Conservation (phyloP, 73 alveolate genomes). For the Tetrahymena borealis region DNA sequence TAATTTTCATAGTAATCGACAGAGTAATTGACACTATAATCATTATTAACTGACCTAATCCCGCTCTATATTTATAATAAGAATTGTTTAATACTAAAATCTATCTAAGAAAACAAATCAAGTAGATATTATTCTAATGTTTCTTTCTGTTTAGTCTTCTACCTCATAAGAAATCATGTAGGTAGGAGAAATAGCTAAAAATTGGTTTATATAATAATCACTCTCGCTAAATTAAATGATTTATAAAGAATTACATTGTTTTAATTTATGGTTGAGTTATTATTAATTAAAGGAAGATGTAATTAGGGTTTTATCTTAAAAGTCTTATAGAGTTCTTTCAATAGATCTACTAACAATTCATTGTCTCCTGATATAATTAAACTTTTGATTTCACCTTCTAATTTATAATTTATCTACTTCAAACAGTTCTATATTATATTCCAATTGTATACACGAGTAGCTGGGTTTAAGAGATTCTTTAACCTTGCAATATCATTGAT, state of each 20-base stretch:
- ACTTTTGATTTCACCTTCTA: slow-evolving; percentile 40
- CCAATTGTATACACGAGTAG: slow-evolving; percentile 71
- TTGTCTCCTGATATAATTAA: slow-evolving; percentile 29
- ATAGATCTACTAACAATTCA: slow-evolving; percentile 26
- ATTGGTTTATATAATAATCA: too few relatives aligned
- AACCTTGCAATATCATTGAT: neutral
- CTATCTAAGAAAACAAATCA: too few relatives aligned
- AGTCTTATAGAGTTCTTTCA: slow-evolving; percentile 21
- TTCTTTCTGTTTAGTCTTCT: too few relatives aligned
- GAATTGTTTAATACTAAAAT: too few relatives aligned
- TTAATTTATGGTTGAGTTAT: neutral
- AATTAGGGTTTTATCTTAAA: slow-evolving; percentile 6
- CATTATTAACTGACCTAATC: neutral
- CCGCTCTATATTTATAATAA: too few relatives aligned
- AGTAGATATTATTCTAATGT: too few relatives aligned
- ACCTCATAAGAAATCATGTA: too few relatives aligned
- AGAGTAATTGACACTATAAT: neutral
- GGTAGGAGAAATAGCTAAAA: too few relatives aligned
- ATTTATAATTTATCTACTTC: slow-evolving; percentile 8
- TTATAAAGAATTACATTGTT: neutral
- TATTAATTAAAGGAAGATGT: neutral
- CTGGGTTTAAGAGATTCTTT: neutral
- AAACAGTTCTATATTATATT: slow-evolving; percentile 42
- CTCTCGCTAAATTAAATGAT: neutral
- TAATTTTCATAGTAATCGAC: neutral